phyloP scores from a whole-genome alignment of 352 stramenopile species.

The Aphanomyces euteiches region DNA sequence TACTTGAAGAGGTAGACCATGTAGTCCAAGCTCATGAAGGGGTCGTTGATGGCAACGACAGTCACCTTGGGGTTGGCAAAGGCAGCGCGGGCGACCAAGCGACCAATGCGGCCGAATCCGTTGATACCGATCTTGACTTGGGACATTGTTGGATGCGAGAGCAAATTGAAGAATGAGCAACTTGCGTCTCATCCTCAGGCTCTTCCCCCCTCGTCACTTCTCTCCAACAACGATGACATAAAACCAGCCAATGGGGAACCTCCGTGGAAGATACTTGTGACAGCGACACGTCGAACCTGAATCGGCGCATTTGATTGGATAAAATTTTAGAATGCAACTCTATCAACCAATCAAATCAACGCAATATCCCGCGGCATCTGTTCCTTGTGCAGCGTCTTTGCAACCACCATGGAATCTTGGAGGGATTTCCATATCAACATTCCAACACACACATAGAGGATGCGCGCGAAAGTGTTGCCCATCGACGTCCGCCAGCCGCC shows the following conservation, averaged over 20 bases:
- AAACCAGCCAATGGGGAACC: slow-evolving; percentile 6
- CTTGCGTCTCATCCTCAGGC: too few species aligned
- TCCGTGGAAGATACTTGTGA: neutral
- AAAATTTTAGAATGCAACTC: neutral
- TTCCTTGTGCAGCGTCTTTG: neutral
- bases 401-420: neutral
- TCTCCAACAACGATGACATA: neutral
- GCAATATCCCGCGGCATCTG: neutral
- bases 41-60: slow-evolving; percentile 55
- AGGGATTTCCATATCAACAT: neutral
- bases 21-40: slow-evolving; percentile 60
- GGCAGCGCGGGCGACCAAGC: slow-evolving; percentile 46
- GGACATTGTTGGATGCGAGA: slow-evolving; percentile 24
- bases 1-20: slow-evolving; percentile 96
- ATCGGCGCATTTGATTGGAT: neutral
- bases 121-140: slow-evolving; percentile 53
- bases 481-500: too few species aligned
- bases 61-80: slow-evolving; percentile 51
- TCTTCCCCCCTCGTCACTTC: too few species aligned
- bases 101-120: slow-evolving; percentile 55
- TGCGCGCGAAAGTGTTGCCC: too few species aligned
- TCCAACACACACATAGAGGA: too few species aligned
- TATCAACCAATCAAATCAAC: slow-evolving; percentile 2
- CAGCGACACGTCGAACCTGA: neutral
- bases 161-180: slow-evolving; percentile 16